These are phyloP conservation scores for Phialophora chinensis DNA, from an alignment of 2,329 filamentous ascomycete genomes.

Conservation along the genomic window DNA sequence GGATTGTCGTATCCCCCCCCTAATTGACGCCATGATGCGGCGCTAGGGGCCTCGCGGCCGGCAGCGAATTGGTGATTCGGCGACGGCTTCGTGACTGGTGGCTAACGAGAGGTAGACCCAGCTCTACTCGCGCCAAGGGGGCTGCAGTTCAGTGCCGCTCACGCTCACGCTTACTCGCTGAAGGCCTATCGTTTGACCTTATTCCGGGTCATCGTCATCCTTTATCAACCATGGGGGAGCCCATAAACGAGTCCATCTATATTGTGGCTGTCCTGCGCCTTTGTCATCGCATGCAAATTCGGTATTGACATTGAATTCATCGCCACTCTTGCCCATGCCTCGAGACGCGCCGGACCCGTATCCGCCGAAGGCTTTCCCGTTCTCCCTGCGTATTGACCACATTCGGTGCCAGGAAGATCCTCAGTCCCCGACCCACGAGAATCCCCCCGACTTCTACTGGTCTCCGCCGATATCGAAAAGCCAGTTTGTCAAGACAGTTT, in stretches of 20 bases:
- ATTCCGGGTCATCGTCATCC: neutral
- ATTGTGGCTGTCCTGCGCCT: neutral
- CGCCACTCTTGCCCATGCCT: neutral
- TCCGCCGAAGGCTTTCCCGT: neutral
- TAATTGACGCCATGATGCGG: conserved; percentile 16
- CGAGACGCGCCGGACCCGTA: neutral
- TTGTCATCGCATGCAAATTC: neutral
- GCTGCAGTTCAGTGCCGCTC: neutral
- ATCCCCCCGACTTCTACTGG: conserved; percentile 18
- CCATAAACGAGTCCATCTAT: neutral
- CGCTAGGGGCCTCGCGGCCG: conserved; percentile 13
- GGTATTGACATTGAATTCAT: neutral
- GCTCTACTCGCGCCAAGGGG: conserved; percentile 7
- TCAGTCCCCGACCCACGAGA: neutral
- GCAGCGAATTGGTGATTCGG: conserved; percentile 12
- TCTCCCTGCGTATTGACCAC: conserved; percentile 20
- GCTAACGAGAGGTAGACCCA: conserved; percentile 5
- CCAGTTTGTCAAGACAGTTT: neutral
- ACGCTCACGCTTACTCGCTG: conserved; percentile 1
- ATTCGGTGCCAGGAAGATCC: neutral
- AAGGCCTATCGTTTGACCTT: neutral
- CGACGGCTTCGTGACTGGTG: conserved; percentile 10
- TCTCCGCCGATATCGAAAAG: conserved; percentile 1
- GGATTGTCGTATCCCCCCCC: neutral
- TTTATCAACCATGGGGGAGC: neutral